phyloP scores from a whole-genome alignment of 306 rosid species.

The Dalbergia cultrata region DNA sequence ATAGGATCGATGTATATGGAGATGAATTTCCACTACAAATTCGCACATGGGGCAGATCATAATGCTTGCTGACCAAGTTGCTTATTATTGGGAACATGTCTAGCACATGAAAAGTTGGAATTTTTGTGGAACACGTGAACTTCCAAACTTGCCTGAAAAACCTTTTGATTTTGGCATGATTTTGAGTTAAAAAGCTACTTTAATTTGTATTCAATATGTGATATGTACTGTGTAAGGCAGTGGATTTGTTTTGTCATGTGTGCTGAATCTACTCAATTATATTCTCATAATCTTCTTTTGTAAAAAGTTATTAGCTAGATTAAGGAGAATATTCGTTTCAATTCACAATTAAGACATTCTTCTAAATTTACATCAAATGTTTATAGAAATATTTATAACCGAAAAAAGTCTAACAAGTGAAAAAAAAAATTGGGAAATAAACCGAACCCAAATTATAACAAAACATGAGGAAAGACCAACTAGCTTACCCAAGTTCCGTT shows the following conservation, averaged over 20 bases:
- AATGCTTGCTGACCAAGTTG: conserved; percentile 23
- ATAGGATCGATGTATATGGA: neutral
- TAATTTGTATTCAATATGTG: neutral
- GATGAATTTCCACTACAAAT: neutral
- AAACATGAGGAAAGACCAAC: too few species aligned
- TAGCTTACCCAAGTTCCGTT: neutral
- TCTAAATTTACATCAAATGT: neutral
- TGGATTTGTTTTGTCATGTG: neutral
- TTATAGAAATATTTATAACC: too few species aligned
- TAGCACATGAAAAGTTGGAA: conserved; percentile 19
- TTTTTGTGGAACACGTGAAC: neutral
- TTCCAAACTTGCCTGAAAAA: neutral
- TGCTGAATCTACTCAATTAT: neutral
- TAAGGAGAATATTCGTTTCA: too few species aligned
- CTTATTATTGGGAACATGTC: conserved; percentile 15
- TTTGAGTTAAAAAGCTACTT: conserved; percentile 10
- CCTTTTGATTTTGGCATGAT: neutral
- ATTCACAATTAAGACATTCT: too few species aligned
- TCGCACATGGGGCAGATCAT: conserved; percentile 5
- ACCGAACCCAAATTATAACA: too few species aligned
- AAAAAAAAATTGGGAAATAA: too few species aligned
- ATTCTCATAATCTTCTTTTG: too few species aligned
- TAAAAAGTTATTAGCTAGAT: too few species aligned
- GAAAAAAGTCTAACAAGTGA: too few species aligned
- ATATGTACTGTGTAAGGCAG: neutral